Conservation (phyloP, 441 rosid species). For the Daphne laureola region DNA sequence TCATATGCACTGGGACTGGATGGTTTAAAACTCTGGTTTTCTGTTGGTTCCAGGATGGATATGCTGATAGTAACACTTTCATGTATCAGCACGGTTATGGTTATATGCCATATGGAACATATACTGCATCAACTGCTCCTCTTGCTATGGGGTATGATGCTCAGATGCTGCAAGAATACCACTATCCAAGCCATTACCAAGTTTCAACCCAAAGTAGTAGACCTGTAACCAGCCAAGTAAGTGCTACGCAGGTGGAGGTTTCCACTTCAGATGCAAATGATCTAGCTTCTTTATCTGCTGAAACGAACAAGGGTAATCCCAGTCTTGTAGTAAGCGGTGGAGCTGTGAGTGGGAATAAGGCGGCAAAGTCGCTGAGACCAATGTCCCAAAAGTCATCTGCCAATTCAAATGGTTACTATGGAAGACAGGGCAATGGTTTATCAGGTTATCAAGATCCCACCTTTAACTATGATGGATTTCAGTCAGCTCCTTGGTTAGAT, state of each 20-base stretch:
- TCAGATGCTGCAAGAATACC: constrained; percentile 43
- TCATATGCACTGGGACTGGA: no score
- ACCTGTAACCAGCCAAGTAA: constrained; percentile 13
- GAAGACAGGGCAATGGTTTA: constrained; percentile 29
- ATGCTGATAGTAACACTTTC: constrained; percentile 38
- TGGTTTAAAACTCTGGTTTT: no score
- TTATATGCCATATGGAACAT: constrained; percentile 36
- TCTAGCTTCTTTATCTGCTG: constrained; percentile 27
- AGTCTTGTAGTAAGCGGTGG: constrained; percentile 28
- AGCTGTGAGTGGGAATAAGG: constrained; percentile 26
- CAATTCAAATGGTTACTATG: constrained; percentile 35
- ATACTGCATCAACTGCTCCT: constrained; percentile 32
- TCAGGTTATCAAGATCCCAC: constrained; percentile 39
- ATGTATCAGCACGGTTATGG: constrained; percentile 32
- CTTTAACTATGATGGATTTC: constrained; percentile 37
- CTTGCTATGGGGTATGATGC: constrained; percentile 22
- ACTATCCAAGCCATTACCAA: constrained; percentile 40
- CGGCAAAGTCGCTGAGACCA: constrained; percentile 25
- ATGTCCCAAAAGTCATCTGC: constrained; percentile 29
- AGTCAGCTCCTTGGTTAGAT: constrained; percentile 38
- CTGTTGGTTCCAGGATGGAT: constrained; percentile 22
- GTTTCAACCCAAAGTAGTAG: constrained; percentile 18
- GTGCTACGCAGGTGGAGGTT: constrained; percentile 21
- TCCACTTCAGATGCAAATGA: constrained; percentile 22
- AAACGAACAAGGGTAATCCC: constrained; percentile 25